Conservation (phyloP, 768 basidiomycete species). For the Agaricus blazei region DNA sequence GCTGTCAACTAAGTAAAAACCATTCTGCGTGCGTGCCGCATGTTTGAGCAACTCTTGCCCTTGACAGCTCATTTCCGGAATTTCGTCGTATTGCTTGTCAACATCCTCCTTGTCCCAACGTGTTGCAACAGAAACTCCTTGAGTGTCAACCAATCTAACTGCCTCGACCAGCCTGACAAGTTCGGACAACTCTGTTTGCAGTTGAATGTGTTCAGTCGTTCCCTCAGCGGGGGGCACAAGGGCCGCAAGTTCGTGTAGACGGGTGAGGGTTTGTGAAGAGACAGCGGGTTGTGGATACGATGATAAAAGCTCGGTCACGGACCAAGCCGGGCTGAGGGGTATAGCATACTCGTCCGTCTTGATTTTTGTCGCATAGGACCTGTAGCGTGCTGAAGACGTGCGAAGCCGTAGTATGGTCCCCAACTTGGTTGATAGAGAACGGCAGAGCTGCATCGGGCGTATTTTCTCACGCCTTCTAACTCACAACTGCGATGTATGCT, state of each 20-base stretch:
- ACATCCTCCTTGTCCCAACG: constrained; percentile 36
- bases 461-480: constrained; percentile 7
- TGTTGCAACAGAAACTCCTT: constrained; percentile 24
- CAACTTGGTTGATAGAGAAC: background rate
- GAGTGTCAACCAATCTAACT: constrained; percentile 57
- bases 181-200: constrained; percentile 62
- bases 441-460: background rate
- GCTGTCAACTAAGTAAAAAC: constrained; percentile 61
- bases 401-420: background rate
- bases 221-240: constrained; percentile 59
- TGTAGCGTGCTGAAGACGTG: background rate
- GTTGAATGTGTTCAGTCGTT: constrained; percentile 42
- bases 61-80: constrained; percentile 16
- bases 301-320: constrained; percentile 68
- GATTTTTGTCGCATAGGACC: background rate
- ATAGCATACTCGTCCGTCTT: constrained; percentile 57
- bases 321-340: constrained; percentile 71
- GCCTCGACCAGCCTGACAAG: constrained; percentile 78
- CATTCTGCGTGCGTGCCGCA: constrained; percentile 45
- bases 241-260: constrained; percentile 69
- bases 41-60: constrained; percentile 45
- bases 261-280: constrained; percentile 49
- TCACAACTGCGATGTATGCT: constrained; percentile 27
- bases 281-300: constrained; percentile 71
- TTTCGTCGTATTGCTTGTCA: constrained; percentile 18